These are phyloP conservation scores for Boletus speciosus DNA, from an alignment of 768 basidiomycete species.

Conservation along the genomic window DNA sequence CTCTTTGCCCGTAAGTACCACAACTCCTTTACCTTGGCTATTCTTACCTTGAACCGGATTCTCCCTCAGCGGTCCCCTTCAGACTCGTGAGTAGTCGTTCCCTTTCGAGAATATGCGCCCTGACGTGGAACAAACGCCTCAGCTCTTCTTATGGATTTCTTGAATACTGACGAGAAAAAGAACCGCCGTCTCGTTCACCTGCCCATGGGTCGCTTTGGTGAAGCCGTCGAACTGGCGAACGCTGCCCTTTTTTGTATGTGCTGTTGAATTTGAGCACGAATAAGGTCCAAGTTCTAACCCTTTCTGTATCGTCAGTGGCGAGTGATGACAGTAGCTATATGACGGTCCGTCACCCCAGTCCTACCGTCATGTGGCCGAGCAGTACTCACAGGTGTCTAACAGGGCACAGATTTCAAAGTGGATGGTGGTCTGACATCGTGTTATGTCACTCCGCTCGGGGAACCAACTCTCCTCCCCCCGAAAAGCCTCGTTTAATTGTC, in stretches of 20 bases:
- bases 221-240: conserved; percentile 92
- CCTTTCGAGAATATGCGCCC: not conserved
- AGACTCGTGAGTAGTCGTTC: conserved; percentile 71
- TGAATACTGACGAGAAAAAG: conserved; percentile 93
- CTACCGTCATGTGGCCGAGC: not conserved
- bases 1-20: conserved; percentile 83
- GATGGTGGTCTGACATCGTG: conserved; percentile 91
- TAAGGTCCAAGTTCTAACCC: not conserved
- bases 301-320: conserved; percentile 52
- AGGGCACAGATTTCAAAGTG: conserved; percentile 93
- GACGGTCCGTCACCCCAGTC: conserved; percentile 55
- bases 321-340: conserved; percentile 96
- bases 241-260: conserved; percentile 88
- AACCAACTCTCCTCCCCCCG: conserved; percentile 69
- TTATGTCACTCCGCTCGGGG: conserved; percentile 88
- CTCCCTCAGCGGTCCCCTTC: conserved; percentile 76
- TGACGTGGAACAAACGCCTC: not conserved
- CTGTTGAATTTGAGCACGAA: conserved; percentile 1
- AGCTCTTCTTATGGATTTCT: conserved; percentile 98
- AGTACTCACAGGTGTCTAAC: conserved; percentile 7
- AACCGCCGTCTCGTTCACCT: conserved; percentile 87
- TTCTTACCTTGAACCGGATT: conserved; percentile 4
- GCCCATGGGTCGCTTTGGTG: conserved; percentile 96
- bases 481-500: conserved; percentile 47
- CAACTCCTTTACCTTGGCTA: not conserved